A percentile compares a stretch with the other conserved stretches of the same genome.
Evolutionary conservation across 192 early-diverging fungal genomes (phyloP).

Genomic region (Oehlia diaphana): DNA sequence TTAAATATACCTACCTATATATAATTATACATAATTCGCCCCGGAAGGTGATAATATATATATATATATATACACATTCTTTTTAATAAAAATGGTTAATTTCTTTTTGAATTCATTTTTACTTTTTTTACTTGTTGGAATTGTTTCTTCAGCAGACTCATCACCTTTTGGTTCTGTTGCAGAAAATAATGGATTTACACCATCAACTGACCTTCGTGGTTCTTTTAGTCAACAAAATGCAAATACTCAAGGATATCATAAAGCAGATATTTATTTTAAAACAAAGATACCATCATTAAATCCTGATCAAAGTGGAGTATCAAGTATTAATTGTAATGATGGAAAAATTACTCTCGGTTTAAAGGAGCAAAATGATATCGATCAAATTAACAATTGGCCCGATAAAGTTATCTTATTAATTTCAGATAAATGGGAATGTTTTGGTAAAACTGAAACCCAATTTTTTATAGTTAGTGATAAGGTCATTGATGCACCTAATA

Average conservation of each 20-base stretch:
- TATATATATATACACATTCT: no score
- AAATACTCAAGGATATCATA: background rate
- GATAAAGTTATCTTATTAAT: conserved; percentile 1
- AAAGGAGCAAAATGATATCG: background rate
- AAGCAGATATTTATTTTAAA: background rate
- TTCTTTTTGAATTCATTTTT: background rate
- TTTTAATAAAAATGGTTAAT: background rate
- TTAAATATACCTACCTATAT: no score
- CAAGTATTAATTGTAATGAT: background rate
- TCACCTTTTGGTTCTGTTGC: background rate
- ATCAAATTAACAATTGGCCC: background rate
- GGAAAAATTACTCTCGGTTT: background rate
- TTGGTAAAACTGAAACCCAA: background rate
- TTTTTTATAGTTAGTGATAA: background rate
- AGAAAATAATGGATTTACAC: background rate
- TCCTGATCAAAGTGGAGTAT: background rate
- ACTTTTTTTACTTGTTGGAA: background rate
- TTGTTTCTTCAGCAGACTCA: background rate
- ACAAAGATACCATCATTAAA: conserved; percentile 10
- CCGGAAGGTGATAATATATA: no score
- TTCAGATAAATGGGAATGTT: conserved; percentile 1
- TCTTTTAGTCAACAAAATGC: background rate
- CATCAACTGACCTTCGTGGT: background rate
- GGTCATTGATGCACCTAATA: background rate
- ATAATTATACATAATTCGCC: no score